These are phyloP conservation scores for Nectriaceae sp. DNA, from an alignment of 2,329 filamentous ascomycete species.

Conservation along the genomic window DNA sequence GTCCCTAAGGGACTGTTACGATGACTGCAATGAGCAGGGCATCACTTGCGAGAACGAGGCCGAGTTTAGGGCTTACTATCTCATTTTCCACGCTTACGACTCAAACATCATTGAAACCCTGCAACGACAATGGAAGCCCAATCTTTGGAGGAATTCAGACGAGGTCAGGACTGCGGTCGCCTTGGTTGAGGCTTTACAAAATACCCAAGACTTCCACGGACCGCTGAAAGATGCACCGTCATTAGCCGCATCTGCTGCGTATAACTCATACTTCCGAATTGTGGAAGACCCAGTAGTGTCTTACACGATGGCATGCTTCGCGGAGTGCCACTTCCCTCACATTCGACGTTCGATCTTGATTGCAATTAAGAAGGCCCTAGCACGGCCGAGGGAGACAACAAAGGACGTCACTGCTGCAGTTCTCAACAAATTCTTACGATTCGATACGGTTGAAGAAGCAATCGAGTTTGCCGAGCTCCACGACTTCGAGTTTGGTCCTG, in stretches of 20 bases:
- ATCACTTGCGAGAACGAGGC: constrained; percentile 63
- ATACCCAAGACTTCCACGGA: constrained; percentile 57
- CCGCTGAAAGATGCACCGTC: constrained; percentile 54
- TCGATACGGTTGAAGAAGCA: constrained; percentile 68
- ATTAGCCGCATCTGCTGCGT: constrained; percentile 51
- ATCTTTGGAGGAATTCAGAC: constrained; percentile 55
- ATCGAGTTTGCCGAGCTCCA: constrained; percentile 64
- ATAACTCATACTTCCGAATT: constrained; percentile 60
- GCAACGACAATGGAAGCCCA: constrained; percentile 58
- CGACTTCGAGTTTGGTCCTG: constrained; percentile 51
- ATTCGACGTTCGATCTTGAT: constrained; percentile 60
- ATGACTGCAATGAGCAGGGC: constrained; percentile 61
- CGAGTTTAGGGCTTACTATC: constrained; percentile 67
- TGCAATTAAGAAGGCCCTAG: constrained; percentile 56
- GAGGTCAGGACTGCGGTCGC: constrained; percentile 63
- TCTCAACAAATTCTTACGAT: constrained; percentile 61
- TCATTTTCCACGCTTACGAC: constrained; percentile 62
- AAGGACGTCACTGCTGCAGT: constrained; percentile 61
- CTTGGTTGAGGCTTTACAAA: constrained; percentile 62
- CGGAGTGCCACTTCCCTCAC: constrained; percentile 66
- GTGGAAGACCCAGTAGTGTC: constrained; percentile 58
- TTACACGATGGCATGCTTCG: constrained; percentile 71
- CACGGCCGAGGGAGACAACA: constrained; percentile 56
- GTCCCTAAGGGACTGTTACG: constrained; percentile 66
- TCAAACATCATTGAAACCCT: constrained; percentile 55